These are phyloP conservation scores for Aspergillus pseudotamarii DNA, from an alignment of 2,329 filamentous ascomycete species.

Conservation along the genomic window DNA sequence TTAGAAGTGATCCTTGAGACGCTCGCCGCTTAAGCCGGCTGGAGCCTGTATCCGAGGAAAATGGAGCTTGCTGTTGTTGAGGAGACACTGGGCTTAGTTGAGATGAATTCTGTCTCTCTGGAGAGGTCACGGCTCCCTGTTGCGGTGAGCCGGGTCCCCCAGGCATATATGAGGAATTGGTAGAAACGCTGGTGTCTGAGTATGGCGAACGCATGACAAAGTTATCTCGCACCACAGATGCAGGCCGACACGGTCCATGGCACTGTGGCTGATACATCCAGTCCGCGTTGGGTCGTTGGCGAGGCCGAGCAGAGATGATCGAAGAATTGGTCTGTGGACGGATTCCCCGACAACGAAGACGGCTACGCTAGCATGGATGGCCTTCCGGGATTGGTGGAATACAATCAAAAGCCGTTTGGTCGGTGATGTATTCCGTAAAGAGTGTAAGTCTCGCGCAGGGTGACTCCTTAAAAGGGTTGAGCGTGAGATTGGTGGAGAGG, in stretches of 20 bases:
- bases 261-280: constrained; percentile 37
- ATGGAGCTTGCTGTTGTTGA: constrained; percentile 14
- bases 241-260: constrained; percentile 34
- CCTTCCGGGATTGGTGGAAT: neutral
- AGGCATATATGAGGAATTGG: constrained; percentile 20
- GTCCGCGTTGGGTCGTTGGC: constrained; percentile 19
- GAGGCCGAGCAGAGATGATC: constrained; percentile 4
- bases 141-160: constrained; percentile 19
- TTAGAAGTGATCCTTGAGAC: constrained; percentile 39
- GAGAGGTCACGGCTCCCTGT: constrained; percentile 17
- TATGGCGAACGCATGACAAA: constrained; percentile 33
- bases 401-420: neutral
- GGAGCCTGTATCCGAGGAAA: constrained; percentile 21
- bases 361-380: neutral
- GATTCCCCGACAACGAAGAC: neutral
- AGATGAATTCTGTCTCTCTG: constrained; percentile 15
- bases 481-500: constrained; percentile 2
- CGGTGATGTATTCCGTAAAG: neutral
- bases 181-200: constrained; percentile 20
- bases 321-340: neutral
- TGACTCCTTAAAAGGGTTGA: constrained; percentile 5
- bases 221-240: constrained; percentile 26
- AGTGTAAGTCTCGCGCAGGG: neutral
- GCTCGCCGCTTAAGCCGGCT: constrained; percentile 38
- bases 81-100: constrained; percentile 26